Percentiles rank a stretch among this genome's conserved stretches.
Conservation (phyloP, 306 rosid genomes). For the Lotus japonicus region DNA sequence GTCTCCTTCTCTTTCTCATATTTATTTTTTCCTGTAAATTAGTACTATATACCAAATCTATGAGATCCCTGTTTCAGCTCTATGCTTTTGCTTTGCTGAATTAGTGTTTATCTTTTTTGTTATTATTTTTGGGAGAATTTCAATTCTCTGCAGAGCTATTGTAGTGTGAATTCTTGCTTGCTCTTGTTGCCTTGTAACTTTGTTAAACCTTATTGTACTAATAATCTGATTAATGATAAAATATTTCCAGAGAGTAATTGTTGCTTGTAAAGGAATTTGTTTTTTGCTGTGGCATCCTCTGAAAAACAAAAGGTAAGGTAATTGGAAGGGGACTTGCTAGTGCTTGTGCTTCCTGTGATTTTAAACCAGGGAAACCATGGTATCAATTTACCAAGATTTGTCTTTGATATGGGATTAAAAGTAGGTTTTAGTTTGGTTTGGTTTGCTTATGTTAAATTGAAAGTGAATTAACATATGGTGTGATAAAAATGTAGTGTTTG, state of each 20-base stretch:
- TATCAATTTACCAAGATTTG: background rate
- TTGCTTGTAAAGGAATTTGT: background rate
- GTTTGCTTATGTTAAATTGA: background rate
- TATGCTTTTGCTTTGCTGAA: background rate
- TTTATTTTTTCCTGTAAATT: background rate
- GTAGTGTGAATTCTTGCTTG: background rate
- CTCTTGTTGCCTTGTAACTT: background rate
- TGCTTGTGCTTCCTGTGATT: background rate
- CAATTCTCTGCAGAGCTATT: background rate
- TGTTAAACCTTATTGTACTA: too few species aligned
- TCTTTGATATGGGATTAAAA: background rate
- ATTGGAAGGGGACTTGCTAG: background rate
- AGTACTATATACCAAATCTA: background rate
- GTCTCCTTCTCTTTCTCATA: slow-evolving; percentile 31
- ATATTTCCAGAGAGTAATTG: background rate
- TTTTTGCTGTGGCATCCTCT: background rate
- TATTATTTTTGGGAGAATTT: background rate
- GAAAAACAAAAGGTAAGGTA: background rate
- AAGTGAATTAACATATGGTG: background rate
- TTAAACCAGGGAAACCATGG: too few species aligned
- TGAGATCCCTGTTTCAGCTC: slow-evolving; percentile 7
- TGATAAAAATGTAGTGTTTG: background rate
- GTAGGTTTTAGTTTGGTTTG: slow-evolving; percentile 8
- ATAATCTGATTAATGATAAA: background rate
- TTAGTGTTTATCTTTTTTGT: background rate